Evolutionary conservation across 192 early-diverging fungal species (phyloP).

Genomic region (Phlyctochytrium arcticum): DNA sequence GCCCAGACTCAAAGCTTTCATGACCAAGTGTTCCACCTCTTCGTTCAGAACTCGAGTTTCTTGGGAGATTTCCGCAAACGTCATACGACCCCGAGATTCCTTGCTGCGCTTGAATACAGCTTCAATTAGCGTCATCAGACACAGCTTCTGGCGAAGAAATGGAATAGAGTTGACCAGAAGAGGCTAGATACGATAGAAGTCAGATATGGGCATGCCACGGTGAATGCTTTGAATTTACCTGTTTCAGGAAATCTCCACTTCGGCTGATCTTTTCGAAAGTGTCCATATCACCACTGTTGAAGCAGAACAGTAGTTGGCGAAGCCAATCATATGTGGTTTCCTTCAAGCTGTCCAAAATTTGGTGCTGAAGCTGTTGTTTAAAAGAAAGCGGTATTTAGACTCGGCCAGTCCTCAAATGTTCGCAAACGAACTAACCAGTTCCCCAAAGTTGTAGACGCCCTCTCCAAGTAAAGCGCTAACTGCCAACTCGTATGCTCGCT

Average conservation of each 20-base stretch:
- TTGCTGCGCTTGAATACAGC: constrained; percentile 81
- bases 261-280: constrained; percentile 74
- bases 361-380: constrained; percentile 74
- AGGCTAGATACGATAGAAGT: constrained; percentile 48
- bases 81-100: constrained; percentile 67
- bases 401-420: neutral
- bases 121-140: constrained; percentile 96
- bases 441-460: constrained; percentile 98
- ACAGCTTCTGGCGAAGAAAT: constrained; percentile 91
- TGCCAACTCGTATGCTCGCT: constrained; percentile 87
- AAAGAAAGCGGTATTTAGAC: neutral
- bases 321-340: constrained; percentile 85
- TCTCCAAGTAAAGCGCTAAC: constrained; percentile 91
- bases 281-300: constrained; percentile 89
- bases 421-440: constrained; percentile 62
- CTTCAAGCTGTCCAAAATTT: constrained; percentile 72
- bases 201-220: neutral
- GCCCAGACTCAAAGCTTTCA: constrained; percentile 94
- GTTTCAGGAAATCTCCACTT: constrained; percentile 61
- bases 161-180: constrained; percentile 70
- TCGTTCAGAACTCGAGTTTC: constrained; percentile 74
- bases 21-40: constrained; percentile 95
- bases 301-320: constrained; percentile 76
- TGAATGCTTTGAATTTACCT: constrained; percentile 40
- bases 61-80: constrained; percentile 76